Base-by-base conservation (phyloP, 441 rosid genomes). In the Adansonia grandidieri region DNA sequence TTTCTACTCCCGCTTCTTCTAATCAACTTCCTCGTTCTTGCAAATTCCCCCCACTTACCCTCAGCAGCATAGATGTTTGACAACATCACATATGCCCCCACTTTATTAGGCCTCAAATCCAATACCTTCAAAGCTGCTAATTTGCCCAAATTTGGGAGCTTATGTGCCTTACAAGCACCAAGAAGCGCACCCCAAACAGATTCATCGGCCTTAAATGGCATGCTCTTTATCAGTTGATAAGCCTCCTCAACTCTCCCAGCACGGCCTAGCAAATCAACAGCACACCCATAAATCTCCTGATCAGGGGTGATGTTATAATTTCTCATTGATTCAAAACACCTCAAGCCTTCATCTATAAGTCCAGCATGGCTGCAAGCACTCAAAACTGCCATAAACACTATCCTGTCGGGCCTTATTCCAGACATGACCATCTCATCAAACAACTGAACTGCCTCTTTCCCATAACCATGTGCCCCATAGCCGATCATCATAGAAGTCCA, bases 401-500 rank as follows among this genome's bases (percentile, higher is more conserved):
- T 86, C 66, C 86, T 84, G 81, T 94, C 97, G 3, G 98, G 98
- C 84, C 77, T 83, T 54, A 91, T 73, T 75, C 93, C 96, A 7
- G 92, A 87, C 72, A 62, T 48, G 53, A 94, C 90, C 98, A 94
- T 96, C 85, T 89, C 84, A 73, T 94, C 92, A 53, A 96, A 96
- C 86, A 96, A 77, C 58, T 85, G 83, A 62, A 91, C 89, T 50
- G 90, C 92, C 80, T 91, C 91, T 82, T 76, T 81, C 57, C 97
- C 98, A 81, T 82, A 88, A 44, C 99, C 98, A 20, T 93, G 94
- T 28, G 96, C 88, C 8, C 98, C 96, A 64, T 88, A 96, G 50
- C 98, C 99, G 78, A 92, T 88, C 97, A 96, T 91, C 97, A 96
- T 96, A 58, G 98, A 93, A 44, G 98, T 94, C 98, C 99, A 96